Percentiles rank a stretch among this genome's conserved stretches.
Evolutionary conservation across 1,284 basidiomycete genomes (phyloP).

Genomic region (Irpex sp.): DNA sequence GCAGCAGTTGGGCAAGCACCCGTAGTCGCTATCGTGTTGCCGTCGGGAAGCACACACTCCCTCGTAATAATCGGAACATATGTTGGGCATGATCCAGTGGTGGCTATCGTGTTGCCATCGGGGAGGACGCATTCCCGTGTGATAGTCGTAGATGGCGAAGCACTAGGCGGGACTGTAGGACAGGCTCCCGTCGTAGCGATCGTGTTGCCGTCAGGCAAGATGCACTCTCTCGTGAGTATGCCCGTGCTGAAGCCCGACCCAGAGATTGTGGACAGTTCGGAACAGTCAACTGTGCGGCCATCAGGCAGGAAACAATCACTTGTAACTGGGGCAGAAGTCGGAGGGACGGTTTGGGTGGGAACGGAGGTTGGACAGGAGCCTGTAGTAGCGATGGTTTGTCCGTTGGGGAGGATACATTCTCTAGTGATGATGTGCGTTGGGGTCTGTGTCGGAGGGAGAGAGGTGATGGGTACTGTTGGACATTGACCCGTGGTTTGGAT

Average conservation of each 20-base stretch:
- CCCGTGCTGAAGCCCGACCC: neutral
- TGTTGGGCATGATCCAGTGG: neutral
- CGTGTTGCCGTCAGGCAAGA: neutral
- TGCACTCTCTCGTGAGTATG: neutral
- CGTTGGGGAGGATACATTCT: constrained; percentile 1
- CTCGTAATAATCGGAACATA: neutral
- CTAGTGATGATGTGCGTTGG: neutral
- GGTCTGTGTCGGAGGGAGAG: too few species aligned
- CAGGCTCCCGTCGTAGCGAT: neutral
- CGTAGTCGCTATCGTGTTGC: neutral
- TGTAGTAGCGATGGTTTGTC: neutral
- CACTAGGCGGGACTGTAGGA: neutral
- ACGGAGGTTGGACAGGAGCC: neutral
- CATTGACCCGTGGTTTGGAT: neutral
- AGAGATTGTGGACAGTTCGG: neutral
- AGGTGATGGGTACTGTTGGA: neutral
- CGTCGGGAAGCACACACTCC: constrained; percentile 5
- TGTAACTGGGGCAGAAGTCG: neutral
- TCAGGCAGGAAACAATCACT: constrained; percentile 4
- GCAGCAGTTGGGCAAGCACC: neutral
- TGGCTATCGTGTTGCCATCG: neutral
- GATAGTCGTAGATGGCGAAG: neutral
- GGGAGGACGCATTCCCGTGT: neutral
- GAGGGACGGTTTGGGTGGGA: neutral
- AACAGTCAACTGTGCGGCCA: neutral